These are phyloP conservation scores for Aspergillus ibericus DNA, from an alignment of 2,329 filamentous ascomycete genomes.

Conservation along the genomic window DNA sequence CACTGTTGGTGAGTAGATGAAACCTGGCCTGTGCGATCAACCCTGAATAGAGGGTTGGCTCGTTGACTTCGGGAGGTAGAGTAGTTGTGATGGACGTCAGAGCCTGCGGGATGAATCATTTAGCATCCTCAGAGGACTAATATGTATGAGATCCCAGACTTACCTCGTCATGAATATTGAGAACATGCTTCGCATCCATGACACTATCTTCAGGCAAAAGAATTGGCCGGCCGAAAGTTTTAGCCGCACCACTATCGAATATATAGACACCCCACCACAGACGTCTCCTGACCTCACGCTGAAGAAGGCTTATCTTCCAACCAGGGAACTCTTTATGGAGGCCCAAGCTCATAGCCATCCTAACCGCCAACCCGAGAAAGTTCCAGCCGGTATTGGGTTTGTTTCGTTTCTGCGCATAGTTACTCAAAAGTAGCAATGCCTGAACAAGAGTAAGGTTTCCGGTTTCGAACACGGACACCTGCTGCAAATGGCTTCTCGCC, in stretches of 20 bases:
- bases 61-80: constrained; percentile 38
- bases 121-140: background rate
- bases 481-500: constrained; percentile 48
- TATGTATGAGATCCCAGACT: background rate
- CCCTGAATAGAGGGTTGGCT: constrained; percentile 46
- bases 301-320: constrained; percentile 47
- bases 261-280: constrained; percentile 48
- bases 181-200: constrained; percentile 46
- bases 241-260: constrained; percentile 52
- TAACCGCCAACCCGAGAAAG: constrained; percentile 49
- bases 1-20: constrained; percentile 45
- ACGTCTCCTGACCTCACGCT: constrained; percentile 43
- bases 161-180: constrained; percentile 48
- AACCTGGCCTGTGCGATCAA: constrained; percentile 45
- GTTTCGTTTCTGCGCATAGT: constrained; percentile 53
- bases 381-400: constrained; percentile 54
- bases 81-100: constrained; percentile 39
- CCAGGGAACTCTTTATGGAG: constrained; percentile 53
- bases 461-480: constrained; percentile 49
- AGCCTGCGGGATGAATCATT: constrained; percentile 20
- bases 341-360: constrained; percentile 52
- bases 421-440: constrained; percentile 48
- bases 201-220: constrained; percentile 46
- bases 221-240: constrained; percentile 53
- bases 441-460: constrained; percentile 53